phyloP scores from a whole-genome alignment of 1,284 basidiomycete species.

The Cutaneotrichosporon sp. region DNA sequence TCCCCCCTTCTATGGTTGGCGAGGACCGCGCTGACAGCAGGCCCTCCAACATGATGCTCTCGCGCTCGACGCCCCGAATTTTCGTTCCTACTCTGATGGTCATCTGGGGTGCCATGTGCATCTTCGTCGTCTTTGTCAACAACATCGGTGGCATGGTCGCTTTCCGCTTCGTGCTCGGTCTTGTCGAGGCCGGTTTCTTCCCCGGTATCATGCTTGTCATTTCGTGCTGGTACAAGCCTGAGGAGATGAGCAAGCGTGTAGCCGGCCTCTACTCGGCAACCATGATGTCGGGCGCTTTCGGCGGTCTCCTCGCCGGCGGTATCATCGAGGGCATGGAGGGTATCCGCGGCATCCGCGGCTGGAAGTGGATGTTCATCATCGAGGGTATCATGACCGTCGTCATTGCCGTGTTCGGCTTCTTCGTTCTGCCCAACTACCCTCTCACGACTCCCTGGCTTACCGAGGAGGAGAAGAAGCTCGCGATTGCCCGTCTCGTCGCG shows the following conservation, averaged over 20 bases:
- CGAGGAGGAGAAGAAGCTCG: conserved; percentile 19
- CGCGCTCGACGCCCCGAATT: conserved; percentile 12
- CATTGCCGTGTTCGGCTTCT: conserved; percentile 36
- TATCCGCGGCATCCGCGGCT: conserved; percentile 29
- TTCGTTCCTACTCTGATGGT: conserved; percentile 31
- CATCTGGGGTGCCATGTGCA: conserved; percentile 23
- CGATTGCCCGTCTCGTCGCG: conserved; percentile 8
- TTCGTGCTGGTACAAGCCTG: conserved; percentile 2
- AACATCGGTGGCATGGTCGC: conserved; percentile 16
- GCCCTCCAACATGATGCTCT: conserved; percentile 45
- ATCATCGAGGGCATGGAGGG: conserved; percentile 38
- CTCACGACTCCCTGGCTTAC: conserved; percentile 31
- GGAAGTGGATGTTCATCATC: conserved; percentile 46
- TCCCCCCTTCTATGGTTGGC: too few relatives aligned
- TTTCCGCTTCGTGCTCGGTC: conserved; percentile 25
- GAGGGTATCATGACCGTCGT: conserved; percentile 40
- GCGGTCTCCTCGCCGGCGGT: conserved; percentile 40
- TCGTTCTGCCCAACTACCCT: conserved; percentile 44
- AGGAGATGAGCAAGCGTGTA: conserved; percentile 34
- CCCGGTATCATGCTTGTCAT: conserved; percentile 37
- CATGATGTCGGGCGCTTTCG: conserved; percentile 39
- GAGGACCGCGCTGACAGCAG: too few relatives aligned
- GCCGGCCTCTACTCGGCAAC: conserved; percentile 41
- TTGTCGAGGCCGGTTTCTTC: conserved; percentile 40
- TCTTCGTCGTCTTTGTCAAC: conserved; percentile 18